Evolutionary conservation across 345 rosid species (phyloP).

Genomic region (Arabis alpina): DNA sequence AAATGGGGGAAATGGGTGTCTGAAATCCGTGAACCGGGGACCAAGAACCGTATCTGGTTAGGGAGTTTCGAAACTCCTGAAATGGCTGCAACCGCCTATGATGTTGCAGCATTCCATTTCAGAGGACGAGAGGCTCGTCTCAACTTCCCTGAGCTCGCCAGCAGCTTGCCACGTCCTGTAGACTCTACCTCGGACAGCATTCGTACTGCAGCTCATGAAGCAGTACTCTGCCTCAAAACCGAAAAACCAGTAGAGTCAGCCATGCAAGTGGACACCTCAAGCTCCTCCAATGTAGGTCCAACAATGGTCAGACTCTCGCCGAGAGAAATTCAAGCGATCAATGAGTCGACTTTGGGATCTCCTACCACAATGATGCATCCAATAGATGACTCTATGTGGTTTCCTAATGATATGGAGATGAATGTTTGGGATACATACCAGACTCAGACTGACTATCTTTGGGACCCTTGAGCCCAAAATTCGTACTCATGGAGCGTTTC

Average conservation of each 20-base stretch:
- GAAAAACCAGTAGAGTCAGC: constrained; percentile 25
- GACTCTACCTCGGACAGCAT: constrained; percentile 65
- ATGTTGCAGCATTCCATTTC: constrained; percentile 79
- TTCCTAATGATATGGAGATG: constrained; percentile 29
- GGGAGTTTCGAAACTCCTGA: constrained; percentile 89
- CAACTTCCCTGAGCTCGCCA: constrained; percentile 72
- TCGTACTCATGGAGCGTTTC: constrained; percentile 1
- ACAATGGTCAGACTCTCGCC: constrained; percentile 64
- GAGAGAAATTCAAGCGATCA: constrained; percentile 85
- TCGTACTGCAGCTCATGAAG: constrained; percentile 79
- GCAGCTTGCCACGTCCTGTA: constrained; percentile 64
- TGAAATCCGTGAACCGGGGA: constrained; percentile 91
- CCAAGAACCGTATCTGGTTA: constrained; percentile 81
- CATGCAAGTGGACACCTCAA: constrained; percentile 32
- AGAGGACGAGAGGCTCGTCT: constrained; percentile 78
- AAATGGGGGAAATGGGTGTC: constrained; percentile 99
- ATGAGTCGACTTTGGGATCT: constrained; percentile 82
- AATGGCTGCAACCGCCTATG: constrained; percentile 97
- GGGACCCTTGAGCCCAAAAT: constrained; percentile 36
- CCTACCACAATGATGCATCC: constrained; percentile 76
- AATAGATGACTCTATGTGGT: constrained; percentile 28
- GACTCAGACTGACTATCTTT: constrained; percentile 42
- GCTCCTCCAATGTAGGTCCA: constrained; percentile 46
- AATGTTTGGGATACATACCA: constrained; percentile 41
- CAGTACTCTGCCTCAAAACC: constrained; percentile 48